Evolutionary conservation across 139 green algal genomes (phyloP).

Genomic region (Bryopsis sp.): DNA sequence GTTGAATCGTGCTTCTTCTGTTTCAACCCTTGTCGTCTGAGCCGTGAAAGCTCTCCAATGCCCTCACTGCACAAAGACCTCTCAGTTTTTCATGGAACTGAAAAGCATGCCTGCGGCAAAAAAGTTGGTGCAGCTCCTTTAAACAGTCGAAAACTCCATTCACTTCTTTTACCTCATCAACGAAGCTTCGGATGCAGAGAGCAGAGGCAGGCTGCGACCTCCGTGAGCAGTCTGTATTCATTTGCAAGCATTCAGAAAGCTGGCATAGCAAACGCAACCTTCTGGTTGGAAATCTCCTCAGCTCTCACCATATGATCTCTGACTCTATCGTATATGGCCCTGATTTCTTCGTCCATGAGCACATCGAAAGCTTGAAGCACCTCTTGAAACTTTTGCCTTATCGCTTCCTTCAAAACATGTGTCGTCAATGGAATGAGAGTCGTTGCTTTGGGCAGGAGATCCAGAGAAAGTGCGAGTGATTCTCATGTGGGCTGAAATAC

Average conservation of each 20-base stretch:
- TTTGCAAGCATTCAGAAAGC: not conserved
- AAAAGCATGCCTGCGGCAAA: not conserved
- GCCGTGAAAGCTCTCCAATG: slow-evolving; percentile 12
- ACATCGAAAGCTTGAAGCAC: slow-evolving; percentile 12
- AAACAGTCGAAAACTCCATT: no score
- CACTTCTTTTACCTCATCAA: slow-evolving; percentile 5
- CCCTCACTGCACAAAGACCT: no score
- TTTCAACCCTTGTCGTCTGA: slow-evolving; percentile 4
- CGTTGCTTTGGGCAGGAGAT: not conserved
- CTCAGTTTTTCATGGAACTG: no score
- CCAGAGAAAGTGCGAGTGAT: not conserved
- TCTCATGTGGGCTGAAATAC: not conserved
- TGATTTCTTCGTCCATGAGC: slow-evolving; percentile 17
- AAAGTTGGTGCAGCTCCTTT: no score
- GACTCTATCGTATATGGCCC: slow-evolving; percentile 14
- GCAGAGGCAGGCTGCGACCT: not conserved
- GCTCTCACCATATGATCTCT: slow-evolving; percentile 12
- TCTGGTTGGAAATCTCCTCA: not conserved
- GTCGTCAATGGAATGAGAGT: not conserved
- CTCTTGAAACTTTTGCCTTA: slow-evolving; percentile 6
- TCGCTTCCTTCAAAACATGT: not conserved
- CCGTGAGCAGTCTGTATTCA: not conserved
- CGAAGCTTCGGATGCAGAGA: not conserved
- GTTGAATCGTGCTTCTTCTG: slow-evolving; percentile 8
- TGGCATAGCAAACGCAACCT: not conserved